Conservation (phyloP, 306 rosid species). For the Fragaria vesca region DNA sequence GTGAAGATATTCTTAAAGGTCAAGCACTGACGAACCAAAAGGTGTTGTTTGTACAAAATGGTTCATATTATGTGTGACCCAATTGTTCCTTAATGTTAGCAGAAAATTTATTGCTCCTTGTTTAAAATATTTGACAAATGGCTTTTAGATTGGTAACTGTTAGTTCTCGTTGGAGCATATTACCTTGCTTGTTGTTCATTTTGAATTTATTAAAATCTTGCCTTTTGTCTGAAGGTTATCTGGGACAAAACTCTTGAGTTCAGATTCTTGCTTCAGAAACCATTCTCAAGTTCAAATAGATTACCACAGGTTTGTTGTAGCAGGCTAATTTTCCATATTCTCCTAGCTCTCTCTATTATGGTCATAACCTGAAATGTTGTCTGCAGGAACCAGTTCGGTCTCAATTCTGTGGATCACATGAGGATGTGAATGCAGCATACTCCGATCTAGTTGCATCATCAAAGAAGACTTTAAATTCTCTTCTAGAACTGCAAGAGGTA, state of each 20-base stretch:
- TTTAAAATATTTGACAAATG: neutral
- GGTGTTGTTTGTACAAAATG: conserved; percentile 39
- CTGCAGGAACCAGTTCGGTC: conserved; percentile 74
- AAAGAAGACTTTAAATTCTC: conserved; percentile 69
- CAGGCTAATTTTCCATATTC: conserved; percentile 4
- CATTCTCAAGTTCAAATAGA: conserved; percentile 79
- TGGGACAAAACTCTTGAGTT: conserved; percentile 94
- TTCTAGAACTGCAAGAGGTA: conserved; percentile 83
- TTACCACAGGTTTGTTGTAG: conserved; percentile 68
- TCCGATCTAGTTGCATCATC: conserved; percentile 61
- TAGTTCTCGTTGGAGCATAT: neutral
- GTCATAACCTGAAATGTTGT: conserved; percentile 21
- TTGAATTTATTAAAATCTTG: neutral
- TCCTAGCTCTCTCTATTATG: conserved; percentile 16
- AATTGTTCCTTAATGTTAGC: neutral
- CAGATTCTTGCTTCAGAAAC: conserved; percentile 78
- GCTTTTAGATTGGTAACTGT: neutral
- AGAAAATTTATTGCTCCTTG: neutral
- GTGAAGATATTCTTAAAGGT: conserved; percentile 84
- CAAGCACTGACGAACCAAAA: conserved; percentile 84
- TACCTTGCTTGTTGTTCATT: neutral
- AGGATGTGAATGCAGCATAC: conserved; percentile 58
- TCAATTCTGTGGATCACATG: conserved; percentile 55
- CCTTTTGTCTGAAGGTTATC: conserved; percentile 48
- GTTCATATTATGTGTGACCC: neutral